Evolutionary conservation across 2,329 filamentous ascomycete species (phyloP).

Genomic region (Furcasterigmium sp.): DNA sequence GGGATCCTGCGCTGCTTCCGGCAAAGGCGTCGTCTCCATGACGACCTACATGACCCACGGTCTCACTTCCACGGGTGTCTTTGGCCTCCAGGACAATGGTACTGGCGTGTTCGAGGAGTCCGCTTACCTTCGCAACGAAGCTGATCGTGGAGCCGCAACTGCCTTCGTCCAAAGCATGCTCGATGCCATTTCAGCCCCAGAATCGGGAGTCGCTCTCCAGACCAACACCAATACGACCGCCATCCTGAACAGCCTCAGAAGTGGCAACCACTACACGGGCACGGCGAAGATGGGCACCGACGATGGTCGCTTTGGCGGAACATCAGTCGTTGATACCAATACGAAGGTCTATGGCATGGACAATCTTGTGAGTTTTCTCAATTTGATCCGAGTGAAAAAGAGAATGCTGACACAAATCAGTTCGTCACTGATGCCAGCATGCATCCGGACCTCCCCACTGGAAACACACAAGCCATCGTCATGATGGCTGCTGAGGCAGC

Average conservation of each 20-base stretch:
- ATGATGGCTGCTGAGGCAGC: constrained; percentile 11
- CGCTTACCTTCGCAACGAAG: constrained; percentile 25
- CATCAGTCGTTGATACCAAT: constrained; percentile 49
- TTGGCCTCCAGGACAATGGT: constrained; percentile 25
- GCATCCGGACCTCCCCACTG: constrained; percentile 40
- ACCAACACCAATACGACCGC: background rate
- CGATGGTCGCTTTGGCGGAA: constrained; percentile 22
- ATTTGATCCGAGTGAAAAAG: no score
- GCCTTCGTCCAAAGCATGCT: background rate
- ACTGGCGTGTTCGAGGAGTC: constrained; percentile 32
- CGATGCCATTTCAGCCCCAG: background rate
- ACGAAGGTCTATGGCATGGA: constrained; percentile 55
- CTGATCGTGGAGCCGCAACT: constrained; percentile 15
- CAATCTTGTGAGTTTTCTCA: constrained; percentile 32
- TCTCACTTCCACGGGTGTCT: constrained; percentile 38
- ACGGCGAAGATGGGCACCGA: constrained; percentile 37
- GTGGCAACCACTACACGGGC: background rate
- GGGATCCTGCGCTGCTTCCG: constrained; percentile 39
- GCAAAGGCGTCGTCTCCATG: constrained; percentile 34
- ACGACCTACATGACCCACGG: constrained; percentile 48
- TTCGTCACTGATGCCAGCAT: constrained; percentile 58
- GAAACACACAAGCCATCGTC: constrained; percentile 12
- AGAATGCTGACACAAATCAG: background rate
- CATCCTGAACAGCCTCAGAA: background rate
- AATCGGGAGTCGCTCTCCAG: background rate